A percentile compares a stretch with the other conserved stretches of the same genome.
These are phyloP conservation scores for Pseudopithomyces maydicus DNA, from an alignment of 2,329 filamentous ascomycete species.

Conservation along the genomic window DNA sequence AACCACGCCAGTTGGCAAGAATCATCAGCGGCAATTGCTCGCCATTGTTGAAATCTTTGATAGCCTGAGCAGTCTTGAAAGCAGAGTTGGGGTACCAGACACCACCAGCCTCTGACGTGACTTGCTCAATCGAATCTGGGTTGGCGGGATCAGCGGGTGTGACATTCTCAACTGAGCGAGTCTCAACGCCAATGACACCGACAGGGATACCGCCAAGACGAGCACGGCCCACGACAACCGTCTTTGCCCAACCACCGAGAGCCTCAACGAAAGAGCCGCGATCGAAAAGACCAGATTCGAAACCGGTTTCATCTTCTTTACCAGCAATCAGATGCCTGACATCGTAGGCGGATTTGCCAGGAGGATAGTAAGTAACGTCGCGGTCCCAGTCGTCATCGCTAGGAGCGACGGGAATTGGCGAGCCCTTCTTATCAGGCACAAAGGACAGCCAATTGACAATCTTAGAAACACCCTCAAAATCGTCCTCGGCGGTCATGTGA, in stretches of 20 bases:
- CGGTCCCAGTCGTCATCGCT: slow-evolving; percentile 89
- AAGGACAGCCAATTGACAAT: slow-evolving; percentile 99
- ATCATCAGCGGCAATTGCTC: slow-evolving; percentile 99
- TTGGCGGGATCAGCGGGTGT: slow-evolving; percentile 97
- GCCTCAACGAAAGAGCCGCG: slow-evolving; percentile 96
- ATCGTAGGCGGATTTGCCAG: slow-evolving; percentile 85
- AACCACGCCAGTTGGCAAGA: slow-evolving; percentile 99
- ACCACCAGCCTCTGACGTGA: slow-evolving; percentile 92
- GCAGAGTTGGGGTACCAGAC: slow-evolving; percentile 99
- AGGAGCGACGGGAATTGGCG: slow-evolving; percentile 89
- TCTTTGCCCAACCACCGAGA: slow-evolving; percentile 95
- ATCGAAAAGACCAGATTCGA: slow-evolving; percentile 91
- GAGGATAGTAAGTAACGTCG: slow-evolving; percentile 80
- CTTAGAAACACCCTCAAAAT: slow-evolving; percentile 96
- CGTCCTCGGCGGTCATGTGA: slow-evolving; percentile 96
- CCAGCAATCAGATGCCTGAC: slow-evolving; percentile 92
- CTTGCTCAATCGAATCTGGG: slow-evolving; percentile 96
- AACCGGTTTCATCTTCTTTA: slow-evolving; percentile 82
- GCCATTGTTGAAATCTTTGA: slow-evolving; percentile 98
- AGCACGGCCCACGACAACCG: slow-evolving; percentile 94
- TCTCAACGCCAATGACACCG: slow-evolving; percentile 97
- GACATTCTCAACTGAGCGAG: slow-evolving; percentile 93
- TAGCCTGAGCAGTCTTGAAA: slow-evolving; percentile 98
- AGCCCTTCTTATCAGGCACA: slow-evolving; percentile 92
- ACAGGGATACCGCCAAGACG: slow-evolving; percentile 96